Evolutionary conservation across 2,329 filamentous ascomycete genomes (phyloP), one percentile per base, ranked within the genome.

Genomic region (Aspergillus terreus): DNA sequence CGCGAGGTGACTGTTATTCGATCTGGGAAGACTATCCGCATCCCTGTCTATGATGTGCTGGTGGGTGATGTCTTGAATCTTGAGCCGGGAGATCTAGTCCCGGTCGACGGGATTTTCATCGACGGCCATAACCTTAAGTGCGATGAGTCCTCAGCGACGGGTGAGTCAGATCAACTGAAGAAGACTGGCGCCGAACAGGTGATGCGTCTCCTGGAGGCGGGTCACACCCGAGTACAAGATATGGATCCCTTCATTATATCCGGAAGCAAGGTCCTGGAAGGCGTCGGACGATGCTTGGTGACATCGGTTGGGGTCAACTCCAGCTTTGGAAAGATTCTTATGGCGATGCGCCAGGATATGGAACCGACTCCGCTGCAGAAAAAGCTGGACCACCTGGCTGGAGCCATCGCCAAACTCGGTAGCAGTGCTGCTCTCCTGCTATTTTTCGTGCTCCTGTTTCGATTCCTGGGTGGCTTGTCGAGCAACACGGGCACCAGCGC

Each of bases 381-480:
- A 50, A 89, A 89, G 71, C 79, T 90, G 44, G 87, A 86, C 64
- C 76, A 81, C 51, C 83, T 90, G 55, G 86, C 86, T 53, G 85
- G 87, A 53, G 87, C 86, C 68, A 89, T 89, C 61, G 86, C 85
- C 46, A 87, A 87, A 66, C 78, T 89, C 27, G 86, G 86, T 46
- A 55, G 19, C 25, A 65, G 65, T 46, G 74, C 81, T 50, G 88
- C 90, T 42, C 88, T 87, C 55, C 76, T 92, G 7, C 78, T 95
- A 44, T 95, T 96, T 70, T 77, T 92, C 46, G 87, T 95, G 41
- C 79, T 95, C 9, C 83, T 95, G 63, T 91, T 95, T 74, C 82
- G 89, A 61, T 96, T 95, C 67, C 76, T 91, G 4, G 88, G 84
- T 44, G 74, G 80, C 4, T 78, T 95, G 3, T 78, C 69, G 49